Evolutionary conservation across 2,329 filamentous ascomycete genomes (phyloP), one percentile per base, ranked within the genome.

Genomic region (Phialemoniopsis sp.): DNA sequence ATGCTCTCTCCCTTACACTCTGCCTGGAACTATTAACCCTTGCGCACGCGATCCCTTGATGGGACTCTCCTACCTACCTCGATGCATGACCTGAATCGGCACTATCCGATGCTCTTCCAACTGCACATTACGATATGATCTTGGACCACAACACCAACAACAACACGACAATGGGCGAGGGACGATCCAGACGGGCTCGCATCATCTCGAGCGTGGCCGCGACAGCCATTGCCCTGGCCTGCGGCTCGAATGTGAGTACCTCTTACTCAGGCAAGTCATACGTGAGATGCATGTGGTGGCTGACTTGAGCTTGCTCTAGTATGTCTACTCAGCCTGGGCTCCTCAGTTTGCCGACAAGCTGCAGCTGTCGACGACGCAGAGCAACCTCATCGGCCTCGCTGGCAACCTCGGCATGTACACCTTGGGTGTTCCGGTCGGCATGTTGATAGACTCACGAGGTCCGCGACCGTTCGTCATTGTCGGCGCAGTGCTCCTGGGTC

Each of bases 301-400:
- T 38, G 28, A 29, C 32, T 14, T 29, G 34, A 8, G 12, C 32
- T 44, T 37, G 29, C 13, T 37, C 36, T 57, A 96, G 89, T 97
- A 98, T 78, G 91, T 90, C 57, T 98, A 96, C 66, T 96, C 89
- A 40, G 91, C 91, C 64, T 98, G 93, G 90, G 89, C 88, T 13
- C 93, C 93, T 15, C 90, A 96, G 64, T 96, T 96, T 58, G 89
- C 90, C 36, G 83, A 94, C 55, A 82, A 79, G 51, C 73, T 98
- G 52, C 82, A 85, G 58, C 78, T 97, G 45, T 89, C 89, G 13
- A 85, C 93, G n/a, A 97, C 91, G 3, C 76, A 96, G 62, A 89
- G 81, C 63, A 97, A 98, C 63, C 64, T 97, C 49, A 90, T 98
- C 57, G 90, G 87, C 32, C 73, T 86, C n/a, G 76, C 80, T 34